A percentile compares a stretch with the other conserved stretches of the same genome.
phyloP scores from a whole-genome alignment of 345 rosid genomes.

The Arabidopsis suecica region DNA sequence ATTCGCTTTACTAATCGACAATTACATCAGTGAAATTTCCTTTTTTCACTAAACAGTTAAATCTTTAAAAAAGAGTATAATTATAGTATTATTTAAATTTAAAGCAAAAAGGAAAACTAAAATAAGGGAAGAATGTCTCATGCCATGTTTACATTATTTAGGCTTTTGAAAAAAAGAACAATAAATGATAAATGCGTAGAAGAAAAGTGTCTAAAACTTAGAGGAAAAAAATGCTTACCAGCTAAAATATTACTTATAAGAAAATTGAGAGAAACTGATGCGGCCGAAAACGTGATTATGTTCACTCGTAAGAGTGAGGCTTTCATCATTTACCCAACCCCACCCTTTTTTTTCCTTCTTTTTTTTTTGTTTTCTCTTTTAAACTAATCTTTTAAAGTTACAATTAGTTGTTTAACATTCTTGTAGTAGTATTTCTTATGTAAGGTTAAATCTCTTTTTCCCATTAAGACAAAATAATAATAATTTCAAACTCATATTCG shows the following conservation, averaged over 20 bases:
- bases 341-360: background rate
- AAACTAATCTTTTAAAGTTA: background rate
- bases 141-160: constrained; percentile 45
- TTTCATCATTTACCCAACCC: constrained; percentile 42
- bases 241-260: background rate
- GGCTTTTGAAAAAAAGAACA: constrained; percentile 57
- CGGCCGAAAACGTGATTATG: constrained; percentile 48
- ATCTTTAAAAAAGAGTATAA: constrained; percentile 4
- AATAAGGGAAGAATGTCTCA: constrained; percentile 34
- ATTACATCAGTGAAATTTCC: background rate
- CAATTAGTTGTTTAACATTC: background rate
- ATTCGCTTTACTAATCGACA: constrained; percentile 8
- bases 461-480: background rate
- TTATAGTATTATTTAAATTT: constrained; percentile 23
- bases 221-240: constrained; percentile 21
- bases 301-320: constrained; percentile 30
- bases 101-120: constrained; percentile 43
- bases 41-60: background rate
- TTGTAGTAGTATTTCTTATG: background rate
- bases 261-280: constrained; percentile 9
- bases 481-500: background rate
- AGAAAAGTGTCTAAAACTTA: constrained; percentile 47
- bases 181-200: constrained; percentile 50
- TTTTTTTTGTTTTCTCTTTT: background rate
- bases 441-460: constrained; percentile 5